These are phyloP conservation scores for Serendipita sp. DNA, from an alignment of 768 basidiomycete species.

Conservation along the genomic window DNA sequence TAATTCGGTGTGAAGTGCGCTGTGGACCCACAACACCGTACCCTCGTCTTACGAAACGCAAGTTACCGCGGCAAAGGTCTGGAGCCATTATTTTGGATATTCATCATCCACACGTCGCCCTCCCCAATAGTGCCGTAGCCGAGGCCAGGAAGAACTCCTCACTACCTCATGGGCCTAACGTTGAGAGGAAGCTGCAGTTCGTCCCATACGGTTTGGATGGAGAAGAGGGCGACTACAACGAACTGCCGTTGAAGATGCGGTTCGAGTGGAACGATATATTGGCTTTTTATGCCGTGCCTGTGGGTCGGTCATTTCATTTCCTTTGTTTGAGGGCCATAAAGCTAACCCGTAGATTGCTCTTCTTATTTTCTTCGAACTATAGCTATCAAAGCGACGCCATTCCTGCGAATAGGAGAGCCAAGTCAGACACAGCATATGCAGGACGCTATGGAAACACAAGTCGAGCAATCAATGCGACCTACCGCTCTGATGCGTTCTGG, in stretches of 20 bases:
- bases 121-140: background rate
- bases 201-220: background rate
- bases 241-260: background rate
- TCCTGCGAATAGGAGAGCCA: background rate
- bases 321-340: background rate
- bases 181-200: too few relatives aligned
- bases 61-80: slow-evolving; percentile 33
- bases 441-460: slow-evolving; percentile 18
- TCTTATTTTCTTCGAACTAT: background rate
- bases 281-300: slow-evolving; percentile 10
- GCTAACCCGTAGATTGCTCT: background rate
- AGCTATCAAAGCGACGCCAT: background rate
- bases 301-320: slow-evolving; percentile 3
- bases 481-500: background rate
- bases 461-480: slow-evolving; percentile 10
- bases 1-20: slow-evolving; percentile 53
- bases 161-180: too few relatives aligned
- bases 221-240: background rate
- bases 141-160: background rate
- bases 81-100: slow-evolving; percentile 55
- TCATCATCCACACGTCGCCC: slow-evolving; percentile 21
- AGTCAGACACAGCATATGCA: slow-evolving; percentile 9
- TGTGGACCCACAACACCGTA: slow-evolving; percentile 37
- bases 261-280: slow-evolving; percentile 11
- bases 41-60: background rate